Evolutionary conservation across 768 basidiomycete genomes (phyloP), one percentile per base, ranked within the genome.

Genomic region (Suillus brevipes): DNA sequence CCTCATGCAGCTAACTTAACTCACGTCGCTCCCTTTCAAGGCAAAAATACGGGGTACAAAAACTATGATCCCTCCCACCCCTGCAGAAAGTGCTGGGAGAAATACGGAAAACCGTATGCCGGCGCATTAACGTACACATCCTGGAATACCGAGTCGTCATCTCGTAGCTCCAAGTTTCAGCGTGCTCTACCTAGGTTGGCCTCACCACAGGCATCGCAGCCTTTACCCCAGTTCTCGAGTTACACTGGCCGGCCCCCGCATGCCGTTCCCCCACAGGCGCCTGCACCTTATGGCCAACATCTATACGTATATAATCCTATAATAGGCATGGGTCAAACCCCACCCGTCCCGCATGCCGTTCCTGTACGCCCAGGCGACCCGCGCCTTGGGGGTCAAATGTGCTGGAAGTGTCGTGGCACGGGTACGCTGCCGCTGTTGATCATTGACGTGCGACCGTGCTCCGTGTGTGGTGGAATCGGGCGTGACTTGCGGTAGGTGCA

Each of bases 1-100:
- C 6, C 25, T 12, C 23, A 42, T 65, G 38, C 16, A 8, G 10
- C 34, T 40, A 28, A 34, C 28, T 64, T 40, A 28, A 34, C 28
- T 64, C 16, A 66, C 60, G 18, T 28, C 5, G 2, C 9, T 53
- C 5, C n/a, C n/a, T 14, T 63, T 49, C 25, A 3, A 93, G 92
- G 92, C 69, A 79, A 79, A 45, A 94, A 94, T 73, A 85, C 83
- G 0, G 92, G 92, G 3, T 94, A 88, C 77, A 91, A 91, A 74
- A 79, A 83, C 64, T 79, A 78, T 43, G 90, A 93, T 73, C 89
- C 90, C 0, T 72, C 80, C 1, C 79, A 86, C 63, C 89, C 91
- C 7, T 93, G 92, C 71, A 79, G 81, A 64, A 84, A 83, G 63
- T 94, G 93, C 78, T 94, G 92, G 92, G 77, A 82, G 7, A 88